phyloP scores from a whole-genome alignment of 208 protist genomes.

The Cochliopodium minus region DNA sequence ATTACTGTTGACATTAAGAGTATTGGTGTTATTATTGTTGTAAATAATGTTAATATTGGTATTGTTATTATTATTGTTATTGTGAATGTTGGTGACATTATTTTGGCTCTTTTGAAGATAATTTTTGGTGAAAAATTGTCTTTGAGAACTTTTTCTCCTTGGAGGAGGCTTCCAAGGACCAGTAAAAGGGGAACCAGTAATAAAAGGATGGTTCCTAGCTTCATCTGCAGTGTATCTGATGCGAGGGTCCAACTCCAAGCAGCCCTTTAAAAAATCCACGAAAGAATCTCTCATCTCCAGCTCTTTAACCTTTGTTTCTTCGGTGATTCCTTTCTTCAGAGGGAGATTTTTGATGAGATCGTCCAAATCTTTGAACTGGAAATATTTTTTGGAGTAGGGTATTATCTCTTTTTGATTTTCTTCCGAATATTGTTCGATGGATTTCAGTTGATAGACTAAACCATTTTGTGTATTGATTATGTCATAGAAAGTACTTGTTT shows the following conservation, averaged over 20 bases:
- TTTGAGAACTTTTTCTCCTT: no score
- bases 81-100: no score
- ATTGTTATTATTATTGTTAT: no score
- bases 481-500: background rate
- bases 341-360: background rate
- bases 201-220: conserved; percentile 32
- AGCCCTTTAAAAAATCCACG: conserved; percentile 25
- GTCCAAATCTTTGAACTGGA: background rate
- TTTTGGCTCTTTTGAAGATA: no score
- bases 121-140: no score
- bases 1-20: no score
- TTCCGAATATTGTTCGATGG: background rate
- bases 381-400: conserved; percentile 3
- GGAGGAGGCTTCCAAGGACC: no score
- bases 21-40: no score
- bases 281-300: background rate
- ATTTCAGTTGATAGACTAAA: background rate
- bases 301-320: background rate
- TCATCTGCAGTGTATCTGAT: conserved; percentile 24
- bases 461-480: background rate
- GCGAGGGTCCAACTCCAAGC: conserved; percentile 25
- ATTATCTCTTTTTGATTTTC: background rate
- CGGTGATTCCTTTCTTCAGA: no score
- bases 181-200: conserved; percentile 21
- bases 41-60: no score